Conservation (phyloP, 306 rosid species). For the Inga laurina region DNA sequence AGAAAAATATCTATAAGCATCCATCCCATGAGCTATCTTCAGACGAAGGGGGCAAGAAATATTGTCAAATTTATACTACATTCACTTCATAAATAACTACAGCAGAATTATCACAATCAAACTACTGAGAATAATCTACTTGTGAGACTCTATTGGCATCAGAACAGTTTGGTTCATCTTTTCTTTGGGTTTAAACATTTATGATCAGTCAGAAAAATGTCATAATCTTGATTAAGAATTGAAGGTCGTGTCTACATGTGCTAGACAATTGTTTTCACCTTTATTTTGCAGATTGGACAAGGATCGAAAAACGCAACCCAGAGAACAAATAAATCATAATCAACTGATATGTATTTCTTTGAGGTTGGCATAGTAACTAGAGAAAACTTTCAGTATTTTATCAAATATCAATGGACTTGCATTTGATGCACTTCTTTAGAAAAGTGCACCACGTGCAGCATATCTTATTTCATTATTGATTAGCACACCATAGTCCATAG, state of each 20-base stretch:
- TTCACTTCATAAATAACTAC: neutral
- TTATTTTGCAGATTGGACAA: neutral
- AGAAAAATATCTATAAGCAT: neutral
- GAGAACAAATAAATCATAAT: neutral
- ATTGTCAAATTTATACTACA: neutral
- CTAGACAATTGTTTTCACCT: neutral
- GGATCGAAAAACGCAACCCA: neutral
- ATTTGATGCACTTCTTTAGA: neutral
- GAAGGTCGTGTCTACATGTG: too few relatives aligned
- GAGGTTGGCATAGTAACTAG: neutral
- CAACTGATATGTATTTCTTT: neutral
- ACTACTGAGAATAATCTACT: neutral
- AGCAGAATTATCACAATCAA: neutral
- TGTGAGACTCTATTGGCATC: neutral
- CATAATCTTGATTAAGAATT: too few relatives aligned
- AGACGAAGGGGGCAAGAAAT: neutral
- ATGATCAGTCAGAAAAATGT: too few relatives aligned
- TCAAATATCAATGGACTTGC: neutral
- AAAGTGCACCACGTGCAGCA: neutral
- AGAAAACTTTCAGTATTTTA: neutral
- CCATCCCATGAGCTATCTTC: neutral
- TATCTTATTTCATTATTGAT: neutral
- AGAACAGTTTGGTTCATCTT: neutral
- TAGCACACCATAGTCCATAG: neutral
- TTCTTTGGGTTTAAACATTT: neutral